Evolutionary conservation across 768 basidiomycete species (phyloP).

Genomic region (Trametes sanguinea): DNA sequence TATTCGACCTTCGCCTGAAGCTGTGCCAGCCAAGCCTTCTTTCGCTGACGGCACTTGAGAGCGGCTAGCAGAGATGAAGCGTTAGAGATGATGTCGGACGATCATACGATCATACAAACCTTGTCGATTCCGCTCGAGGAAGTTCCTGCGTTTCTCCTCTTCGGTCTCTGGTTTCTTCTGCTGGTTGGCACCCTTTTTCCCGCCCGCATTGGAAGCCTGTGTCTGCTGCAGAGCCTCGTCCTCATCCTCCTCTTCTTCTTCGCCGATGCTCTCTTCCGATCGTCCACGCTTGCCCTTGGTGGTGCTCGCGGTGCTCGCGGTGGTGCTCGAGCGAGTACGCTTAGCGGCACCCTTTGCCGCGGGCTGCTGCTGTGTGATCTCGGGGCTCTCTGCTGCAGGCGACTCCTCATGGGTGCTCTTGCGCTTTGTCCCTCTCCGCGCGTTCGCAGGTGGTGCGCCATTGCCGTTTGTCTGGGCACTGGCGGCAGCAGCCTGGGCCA

Average conservation of each 20-base stretch:
- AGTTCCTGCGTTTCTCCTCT: constrained; percentile 96
- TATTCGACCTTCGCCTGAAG: constrained; percentile 94
- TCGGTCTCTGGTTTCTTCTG: constrained; percentile 91
- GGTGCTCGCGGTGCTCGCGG: constrained; percentile 24
- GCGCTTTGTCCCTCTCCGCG: constrained; percentile 69
- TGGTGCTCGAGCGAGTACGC: constrained; percentile 42
- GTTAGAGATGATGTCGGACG: constrained; percentile 6
- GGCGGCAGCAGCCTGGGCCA: constrained; percentile 54
- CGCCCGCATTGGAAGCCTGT: constrained; percentile 4
- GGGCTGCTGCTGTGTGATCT: constrained; percentile 16
- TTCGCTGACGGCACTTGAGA: constrained; percentile 97
- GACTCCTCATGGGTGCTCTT: constrained; percentile 55
- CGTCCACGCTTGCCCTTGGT: constrained; percentile 29
- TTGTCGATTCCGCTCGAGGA: constrained; percentile 96
- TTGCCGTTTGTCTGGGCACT: constrained; percentile 23
- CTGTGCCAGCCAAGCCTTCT: constrained; percentile 95
- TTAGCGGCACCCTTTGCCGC: constrained; percentile 29
- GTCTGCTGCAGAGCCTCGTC: constrained; percentile 33
- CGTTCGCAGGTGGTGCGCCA: constrained; percentile 26
- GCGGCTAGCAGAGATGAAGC: constrained; percentile 60
- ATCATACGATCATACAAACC: constrained; percentile 50
- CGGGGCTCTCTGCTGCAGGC: constrained; percentile 22
- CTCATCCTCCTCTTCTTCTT: constrained; percentile 40
- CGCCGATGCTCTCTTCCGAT: constrained; percentile 30
- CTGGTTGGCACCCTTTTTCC: constrained; percentile 32